phyloP scores from a whole-genome alignment of 169 alveolate species.

The Cryptosporidium xiaoi region DNA sequence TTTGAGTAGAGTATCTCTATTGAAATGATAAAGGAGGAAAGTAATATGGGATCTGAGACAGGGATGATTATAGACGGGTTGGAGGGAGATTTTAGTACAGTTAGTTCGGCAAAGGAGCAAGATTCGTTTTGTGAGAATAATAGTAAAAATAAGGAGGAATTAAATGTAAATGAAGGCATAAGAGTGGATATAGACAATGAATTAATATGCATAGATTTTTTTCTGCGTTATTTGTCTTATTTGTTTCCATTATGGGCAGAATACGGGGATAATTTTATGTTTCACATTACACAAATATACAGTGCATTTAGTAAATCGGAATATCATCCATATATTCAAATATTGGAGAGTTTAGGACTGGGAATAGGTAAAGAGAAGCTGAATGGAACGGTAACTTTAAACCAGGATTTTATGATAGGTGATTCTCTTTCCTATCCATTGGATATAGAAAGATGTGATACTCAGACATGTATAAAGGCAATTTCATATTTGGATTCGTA shows the following conservation, averaged over 20 bases:
- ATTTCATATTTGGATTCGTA: conserved; percentile 55
- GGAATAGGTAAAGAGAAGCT: not conserved
- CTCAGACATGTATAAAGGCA: conserved; percentile 49
- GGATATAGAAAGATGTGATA: conserved; percentile 44
- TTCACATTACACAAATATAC: conserved; percentile 54
- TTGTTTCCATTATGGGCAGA: conserved; percentile 71
- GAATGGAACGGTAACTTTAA: too few species aligned
- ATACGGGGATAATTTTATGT: conserved; percentile 70
- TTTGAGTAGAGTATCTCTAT: too few species aligned
- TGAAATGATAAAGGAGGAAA: conserved; percentile 5
- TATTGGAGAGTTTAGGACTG: conserved; percentile 33
- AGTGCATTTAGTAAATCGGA: conserved; percentile 49
- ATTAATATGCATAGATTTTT: conserved; percentile 56
- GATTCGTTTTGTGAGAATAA: not conserved
- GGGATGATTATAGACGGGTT: not conserved
- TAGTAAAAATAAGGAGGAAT: not conserved
- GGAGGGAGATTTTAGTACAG: conserved; percentile 21
- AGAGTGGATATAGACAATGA: conserved; percentile 23
- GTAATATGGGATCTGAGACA: conserved; percentile 7
- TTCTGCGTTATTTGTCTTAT: conserved; percentile 50
- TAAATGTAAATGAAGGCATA: too few species aligned
- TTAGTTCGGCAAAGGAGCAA: not conserved
- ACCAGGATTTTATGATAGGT: not conserved
- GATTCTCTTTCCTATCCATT: conserved; percentile 20
- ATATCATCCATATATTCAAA: conserved; percentile 26